phyloP scores from a whole-genome alignment of 805 yeast species.

The Yarrowia phangngaensis region DNA sequence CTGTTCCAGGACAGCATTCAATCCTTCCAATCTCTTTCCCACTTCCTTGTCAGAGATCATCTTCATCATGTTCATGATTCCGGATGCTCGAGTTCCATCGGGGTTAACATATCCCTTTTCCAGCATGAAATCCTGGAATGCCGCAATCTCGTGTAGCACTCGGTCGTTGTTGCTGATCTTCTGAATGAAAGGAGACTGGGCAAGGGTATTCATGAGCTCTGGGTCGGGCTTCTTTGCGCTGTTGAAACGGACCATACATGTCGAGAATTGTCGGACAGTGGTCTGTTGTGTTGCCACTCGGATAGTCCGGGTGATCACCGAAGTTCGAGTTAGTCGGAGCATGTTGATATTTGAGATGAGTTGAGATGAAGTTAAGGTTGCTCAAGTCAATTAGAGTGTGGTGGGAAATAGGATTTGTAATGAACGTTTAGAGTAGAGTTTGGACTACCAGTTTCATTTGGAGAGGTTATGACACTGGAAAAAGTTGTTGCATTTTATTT shows the following conservation, averaged over 20 bases:
- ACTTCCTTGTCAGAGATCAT: slow-evolving; percentile 36
- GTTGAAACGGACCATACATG: not conserved
- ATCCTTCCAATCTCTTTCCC: slow-evolving; percentile 30
- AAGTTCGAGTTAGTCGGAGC: slow-evolving; percentile 20
- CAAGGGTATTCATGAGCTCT: slow-evolving; percentile 10
- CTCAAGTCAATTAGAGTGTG: too few species aligned
- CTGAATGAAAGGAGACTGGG: slow-evolving; percentile 6
- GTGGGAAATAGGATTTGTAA: too few species aligned
- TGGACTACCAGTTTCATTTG: too few species aligned
- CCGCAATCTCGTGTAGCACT: slow-evolving; percentile 20
- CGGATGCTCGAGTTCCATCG: slow-evolving; percentile 11
- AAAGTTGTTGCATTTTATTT: too few species aligned
- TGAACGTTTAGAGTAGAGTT: too few species aligned
- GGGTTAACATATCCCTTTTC: slow-evolving; percentile 23
- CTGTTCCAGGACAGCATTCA: slow-evolving; percentile 28
- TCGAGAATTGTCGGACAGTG: not conserved
- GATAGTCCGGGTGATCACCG: not conserved
- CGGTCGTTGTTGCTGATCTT: slow-evolving; percentile 15
- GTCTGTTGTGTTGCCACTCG: slow-evolving; percentile 2
- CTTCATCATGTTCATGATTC: slow-evolving; percentile 33
- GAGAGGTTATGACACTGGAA: too few species aligned
- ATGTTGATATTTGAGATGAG: not conserved
- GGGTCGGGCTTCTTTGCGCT: slow-evolving; percentile 19
- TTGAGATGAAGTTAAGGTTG: not conserved
- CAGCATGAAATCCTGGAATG: slow-evolving; percentile 24